Evolutionary conservation across 176 grass and related monocot genomes (phyloP), one percentile per base, ranked within the genome.

Genomic region (Thalia dealbata): DNA sequence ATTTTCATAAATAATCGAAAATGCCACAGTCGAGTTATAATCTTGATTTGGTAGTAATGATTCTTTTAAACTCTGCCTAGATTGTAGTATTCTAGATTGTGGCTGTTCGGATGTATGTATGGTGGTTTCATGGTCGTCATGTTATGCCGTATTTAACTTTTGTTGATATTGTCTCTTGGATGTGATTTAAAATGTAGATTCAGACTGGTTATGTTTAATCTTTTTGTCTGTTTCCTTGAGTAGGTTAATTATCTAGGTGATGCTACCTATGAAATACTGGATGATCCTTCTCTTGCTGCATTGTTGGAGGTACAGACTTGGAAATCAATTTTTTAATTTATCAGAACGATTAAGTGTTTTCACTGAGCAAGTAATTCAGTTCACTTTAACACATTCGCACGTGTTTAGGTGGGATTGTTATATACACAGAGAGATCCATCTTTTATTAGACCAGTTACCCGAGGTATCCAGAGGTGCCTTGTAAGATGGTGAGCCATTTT

Each of bases 201-300:
- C 7, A 18, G 35, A 27, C 12, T 25, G 14, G 21, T 48, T 43
- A 18, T 62, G 56, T 28, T 52, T 75, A 18, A 76, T 54, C 63
- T 63, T 67, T 80, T 69, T 18, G 27, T 50, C 45, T 61, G 8
- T 67, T 58, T 13, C 78, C 52, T 83, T 74, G 66, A 56, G 64
- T 74, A 97, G 93, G 85, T 92, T 65, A 97, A 97, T 78, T 97
- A 92, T 84, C 84, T 88, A 76, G 79, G 85, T 75, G 95, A 93
- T 78, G 81, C 88, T 21, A 97, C 85, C 71, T 48, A 91, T 69
- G 90, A 97, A 88, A 92, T 97, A 92, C 81, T 97, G 64, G 90
- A 93, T 54, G 95, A 97, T 93, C 95, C 95, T 79, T 85, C 83
- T 6, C 70, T 83, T 44, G 69, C 86, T 25, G 90, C 89, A 27